Base-by-base conservation (phyloP, 1,139 yeast species). In the Debaryomyces singareniensis region DNA sequence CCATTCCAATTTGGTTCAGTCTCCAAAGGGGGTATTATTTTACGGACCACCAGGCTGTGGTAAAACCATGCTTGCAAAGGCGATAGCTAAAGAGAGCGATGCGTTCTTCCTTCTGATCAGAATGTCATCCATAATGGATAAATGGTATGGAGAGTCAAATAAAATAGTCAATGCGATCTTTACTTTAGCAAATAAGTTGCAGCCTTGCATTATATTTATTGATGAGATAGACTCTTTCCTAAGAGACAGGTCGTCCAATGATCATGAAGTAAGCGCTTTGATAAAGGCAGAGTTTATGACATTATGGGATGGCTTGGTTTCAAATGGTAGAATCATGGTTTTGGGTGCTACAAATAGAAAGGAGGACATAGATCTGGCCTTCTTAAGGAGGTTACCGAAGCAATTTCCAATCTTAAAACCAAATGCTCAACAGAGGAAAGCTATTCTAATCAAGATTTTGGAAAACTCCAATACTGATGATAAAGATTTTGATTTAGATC, bases 11-110 rank as follows among this genome's bases (percentile, higher is more conserved):
- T 62, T 91, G 33, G 65, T 82, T 21, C 86, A 82, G 47, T 91
- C 96, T 1, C 98, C 98, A 2, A 89, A 86, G 48, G 98, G 98
- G 16, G 96, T 91, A 2, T 61, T 91, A 27, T 69, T 91, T 33
- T 80, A 86, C 50, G 98, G 98, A 0, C 97, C 98, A 2, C 97
- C 98, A 0, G 97, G 98, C 0, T 91, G 97, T 55, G 97, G 97
- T 35, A 91, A 91, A 56, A 91, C 97, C 7, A 85, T 91, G 96
- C 67, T 91, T 45, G 97, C 97, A 13, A 89, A 89, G 53, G 97
- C 97, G 0, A 71, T 91, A 29, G 97, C 97, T 1, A 75, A 78
- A 34, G 96, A 89, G 53, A 80, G 94, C 44, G 89, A 89, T 0
- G 97, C 98, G 0, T 86, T 82, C 45, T 91, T 91, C 56, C 71